Evolutionary conservation across 2,329 filamentous ascomycete species (phyloP), one percentile per base, ranked within the genome.

Genomic region (Escovopsis sp.): DNA sequence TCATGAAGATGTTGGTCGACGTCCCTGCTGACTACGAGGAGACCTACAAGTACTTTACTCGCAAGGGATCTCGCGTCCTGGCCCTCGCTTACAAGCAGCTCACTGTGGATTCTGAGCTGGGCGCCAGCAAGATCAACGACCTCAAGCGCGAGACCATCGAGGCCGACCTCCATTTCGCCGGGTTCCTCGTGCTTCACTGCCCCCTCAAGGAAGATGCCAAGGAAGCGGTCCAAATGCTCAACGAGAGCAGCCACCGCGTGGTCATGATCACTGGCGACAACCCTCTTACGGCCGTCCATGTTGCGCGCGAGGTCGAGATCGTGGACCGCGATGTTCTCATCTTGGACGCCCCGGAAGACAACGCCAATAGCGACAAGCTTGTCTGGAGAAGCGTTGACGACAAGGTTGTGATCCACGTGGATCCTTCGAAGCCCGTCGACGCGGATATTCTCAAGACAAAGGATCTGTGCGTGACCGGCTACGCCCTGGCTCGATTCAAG

Each of bases 191-290:
- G 41, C 70, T 98, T 28, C 89, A 95, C 61, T 95, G 87, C 55
- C 91, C 91, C 5, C 72, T 98, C 44, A 98, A 98, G 66, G 88
- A 94, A 26, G 91, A 98, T 60, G 91, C 91, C 38, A 84, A 93
- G 64, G 81, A 91, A 59, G 80, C 91, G 34, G 85, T 98, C 35
- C 85, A 83, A 50, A 95, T 96, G 86, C 74, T 98, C 53, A 98
- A 95, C 58, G 91, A 98, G 68, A 96, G 89, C 64, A 96, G 88
- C 65, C 91, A 98, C 62, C 85, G 91, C 53, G 87, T 94, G 38
- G 84, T 98, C 53, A 98, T 98, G 91, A 98, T 98, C 51, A 98
- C 91, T 46, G 91, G 91, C 58, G 91, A 98, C 62, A 98, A 98
- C 60, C 89, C 91, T 11, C 73, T 98, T 41, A 98, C 91, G 35